These are phyloP conservation scores for Aspergillus ruber DNA, from an alignment of 2,329 filamentous ascomycete species.

Conservation along the genomic window DNA sequence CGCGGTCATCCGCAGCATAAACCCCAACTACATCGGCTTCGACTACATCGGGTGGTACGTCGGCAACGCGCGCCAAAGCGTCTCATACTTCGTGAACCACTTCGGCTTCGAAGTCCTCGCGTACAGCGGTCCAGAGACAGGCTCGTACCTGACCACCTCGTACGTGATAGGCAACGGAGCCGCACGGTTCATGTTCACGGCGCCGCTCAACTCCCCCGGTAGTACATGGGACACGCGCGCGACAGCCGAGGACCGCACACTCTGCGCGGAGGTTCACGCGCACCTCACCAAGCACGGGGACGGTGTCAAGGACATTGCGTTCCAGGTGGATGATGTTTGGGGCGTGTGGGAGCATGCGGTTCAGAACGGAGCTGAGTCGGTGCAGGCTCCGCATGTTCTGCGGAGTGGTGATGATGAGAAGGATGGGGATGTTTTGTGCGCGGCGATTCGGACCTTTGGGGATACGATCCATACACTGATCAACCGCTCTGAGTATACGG, in stretches of 20 bases:
- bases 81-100: conserved; percentile 70
- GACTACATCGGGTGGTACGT: conserved; percentile 87
- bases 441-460: conserved; percentile 76
- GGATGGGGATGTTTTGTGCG: conserved; percentile 55
- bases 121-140: conserved; percentile 80
- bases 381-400: conserved; percentile 4
- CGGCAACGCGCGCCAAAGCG: conserved; percentile 82
- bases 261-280: conserved; percentile 65
- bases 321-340: conserved; percentile 76
- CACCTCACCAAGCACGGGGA: conserved; percentile 78
- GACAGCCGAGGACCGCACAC: conserved; percentile 54
- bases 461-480: conserved; percentile 86
- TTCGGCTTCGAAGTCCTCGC: conserved; percentile 73
- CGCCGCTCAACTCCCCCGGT: conserved; percentile 61
- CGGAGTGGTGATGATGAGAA: conserved; percentile 41
- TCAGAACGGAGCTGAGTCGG: conserved; percentile 17
- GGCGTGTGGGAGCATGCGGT: conserved; percentile 68
- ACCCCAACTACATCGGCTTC: conserved; percentile 49
- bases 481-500: conserved; percentile 60
- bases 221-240: conserved; percentile 56
- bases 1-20: conserved; percentile 36
- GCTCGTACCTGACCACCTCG: conserved; percentile 68
- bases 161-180: conserved; percentile 72
- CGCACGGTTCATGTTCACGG: conserved; percentile 78
- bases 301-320: conserved; percentile 82